phyloP scores from a whole-genome alignment of 2,329 filamentous ascomycete species.

The Zalaria obscura region DNA sequence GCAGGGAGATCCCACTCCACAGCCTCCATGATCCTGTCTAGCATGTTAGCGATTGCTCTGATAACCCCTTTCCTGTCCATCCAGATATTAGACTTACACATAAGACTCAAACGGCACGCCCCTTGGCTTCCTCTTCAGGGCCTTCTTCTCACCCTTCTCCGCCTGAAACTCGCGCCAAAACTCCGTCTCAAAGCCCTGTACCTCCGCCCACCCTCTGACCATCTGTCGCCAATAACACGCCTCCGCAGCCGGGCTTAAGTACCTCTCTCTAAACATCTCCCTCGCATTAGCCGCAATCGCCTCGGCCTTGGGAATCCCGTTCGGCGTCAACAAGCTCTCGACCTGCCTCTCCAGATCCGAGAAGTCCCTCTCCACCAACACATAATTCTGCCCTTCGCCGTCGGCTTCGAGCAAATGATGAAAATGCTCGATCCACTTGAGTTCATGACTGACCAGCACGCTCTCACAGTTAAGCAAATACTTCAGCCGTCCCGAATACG shows the following conservation, averaged over 20 bases:
- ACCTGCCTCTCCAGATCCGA: constrained; percentile 9
- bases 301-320: constrained; percentile 8
- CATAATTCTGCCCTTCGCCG: constrained; percentile 17
- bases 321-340: background rate
- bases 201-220: constrained; percentile 15
- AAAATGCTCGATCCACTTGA: constrained; percentile 17
- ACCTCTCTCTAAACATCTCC: constrained; percentile 13
- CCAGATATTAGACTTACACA: too few relatives aligned
- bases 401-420: constrained; percentile 14
- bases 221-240: constrained; percentile 18
- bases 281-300: constrained; percentile 13
- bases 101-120: background rate
- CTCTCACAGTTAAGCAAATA: constrained; percentile 20
- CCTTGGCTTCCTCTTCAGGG: background rate
- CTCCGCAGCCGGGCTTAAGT: constrained; percentile 14
- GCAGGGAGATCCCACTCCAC: background rate
- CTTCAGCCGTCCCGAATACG: constrained; percentile 19
- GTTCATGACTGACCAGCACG: constrained; percentile 14
- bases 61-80: too few relatives aligned
- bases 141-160: background rate
- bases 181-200: constrained; percentile 6
- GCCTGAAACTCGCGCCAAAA: constrained; percentile 1
- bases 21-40: background rate
- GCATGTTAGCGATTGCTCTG: background rate
- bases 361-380: constrained; percentile 16